phyloP scores from a whole-genome alignment of 2,329 filamentous ascomycete species.

The Cladosporium sp. region DNA sequence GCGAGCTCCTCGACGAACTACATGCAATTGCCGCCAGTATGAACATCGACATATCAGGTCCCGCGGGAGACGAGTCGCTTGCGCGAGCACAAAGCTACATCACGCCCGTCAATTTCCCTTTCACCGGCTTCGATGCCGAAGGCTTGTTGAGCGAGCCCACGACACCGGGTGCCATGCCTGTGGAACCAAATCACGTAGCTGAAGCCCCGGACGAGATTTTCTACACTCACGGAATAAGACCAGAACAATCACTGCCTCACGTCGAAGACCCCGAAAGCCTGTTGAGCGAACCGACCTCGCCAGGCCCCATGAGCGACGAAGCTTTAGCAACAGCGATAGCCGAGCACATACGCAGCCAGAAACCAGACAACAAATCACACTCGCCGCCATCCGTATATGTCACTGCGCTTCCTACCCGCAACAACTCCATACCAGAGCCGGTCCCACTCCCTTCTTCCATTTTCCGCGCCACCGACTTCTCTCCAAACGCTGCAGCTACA shows the following conservation, averaged over 20 bases:
- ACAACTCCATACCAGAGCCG: slow-evolving; percentile 4
- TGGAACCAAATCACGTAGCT: neutral
- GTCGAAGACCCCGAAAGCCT: neutral
- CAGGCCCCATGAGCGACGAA: neutral
- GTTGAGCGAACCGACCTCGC: slow-evolving; percentile 4
- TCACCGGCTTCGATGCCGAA: slow-evolving; percentile 3
- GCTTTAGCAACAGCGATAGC: neutral
- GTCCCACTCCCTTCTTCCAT: slow-evolving; percentile 7
- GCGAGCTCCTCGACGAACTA: slow-evolving; percentile 5
- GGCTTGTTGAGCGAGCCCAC: slow-evolving; percentile 4
- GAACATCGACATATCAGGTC: slow-evolving; percentile 5
- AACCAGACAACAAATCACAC: neutral
- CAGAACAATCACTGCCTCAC: neutral
- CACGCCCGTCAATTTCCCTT: neutral
- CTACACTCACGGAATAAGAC: neutral
- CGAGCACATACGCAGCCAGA: neutral
- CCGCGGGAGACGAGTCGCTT: neutral
- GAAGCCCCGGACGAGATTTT: neutral
- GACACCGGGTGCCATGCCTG: neutral
- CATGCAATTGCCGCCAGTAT: slow-evolving; percentile 9
- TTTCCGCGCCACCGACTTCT: slow-evolving; percentile 7
- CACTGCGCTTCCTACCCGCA: neutral
- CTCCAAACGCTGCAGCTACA: neutral
- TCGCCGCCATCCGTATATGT: slow-evolving; percentile 2
- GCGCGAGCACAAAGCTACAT: neutral